Percentiles rank a stretch among this genome's conserved stretches.
phyloP scores from a whole-genome alignment of 2,329 filamentous ascomycete genomes.

The Lachnellula hyalina region DNA sequence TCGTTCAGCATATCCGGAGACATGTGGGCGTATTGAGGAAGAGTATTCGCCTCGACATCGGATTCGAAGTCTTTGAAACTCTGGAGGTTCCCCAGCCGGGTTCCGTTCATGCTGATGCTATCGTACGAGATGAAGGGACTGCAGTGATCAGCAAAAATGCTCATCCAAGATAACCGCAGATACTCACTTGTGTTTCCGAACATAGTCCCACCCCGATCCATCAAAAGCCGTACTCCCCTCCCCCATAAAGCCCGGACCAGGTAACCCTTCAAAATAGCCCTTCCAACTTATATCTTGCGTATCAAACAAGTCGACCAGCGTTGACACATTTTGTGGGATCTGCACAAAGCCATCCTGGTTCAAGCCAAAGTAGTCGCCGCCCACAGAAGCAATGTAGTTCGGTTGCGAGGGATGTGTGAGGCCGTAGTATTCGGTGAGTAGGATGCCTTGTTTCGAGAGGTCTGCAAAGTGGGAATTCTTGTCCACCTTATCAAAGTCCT shows the following conservation, averaged over 20 bases:
- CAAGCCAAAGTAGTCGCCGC: slow-evolving; percentile 44
- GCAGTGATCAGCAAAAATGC: slow-evolving; percentile 4
- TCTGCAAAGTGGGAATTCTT: slow-evolving; percentile 36
- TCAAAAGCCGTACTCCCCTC: slow-evolving; percentile 33
- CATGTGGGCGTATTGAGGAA: slow-evolving; percentile 63
- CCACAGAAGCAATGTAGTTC: slow-evolving; percentile 43
- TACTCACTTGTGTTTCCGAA: slow-evolving; percentile 30
- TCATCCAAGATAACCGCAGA: neutral
- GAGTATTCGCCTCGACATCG: slow-evolving; percentile 48
- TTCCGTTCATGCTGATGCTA: slow-evolving; percentile 44
- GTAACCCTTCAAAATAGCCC: slow-evolving; percentile 42
- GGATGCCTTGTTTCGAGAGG: slow-evolving; percentile 40
- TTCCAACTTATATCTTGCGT: slow-evolving; percentile 37
- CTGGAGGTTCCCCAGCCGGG: slow-evolving; percentile 52
- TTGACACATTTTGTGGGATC: slow-evolving; percentile 41
- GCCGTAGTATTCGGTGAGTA: slow-evolving; percentile 41
- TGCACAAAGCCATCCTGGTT: slow-evolving; percentile 41
- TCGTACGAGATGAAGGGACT: slow-evolving; percentile 46
- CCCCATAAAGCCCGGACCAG: slow-evolving; percentile 44
- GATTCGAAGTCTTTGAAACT: slow-evolving; percentile 57
- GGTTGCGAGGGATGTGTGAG: slow-evolving; percentile 44
- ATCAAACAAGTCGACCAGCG: slow-evolving; percentile 42
- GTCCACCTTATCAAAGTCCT: slow-evolving; percentile 42
- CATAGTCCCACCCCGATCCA: slow-evolving; percentile 33
- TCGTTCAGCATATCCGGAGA: slow-evolving; percentile 61